Evolutionary conservation across 2,329 filamentous ascomycete species (phyloP), one percentile per base, ranked within the genome.

Genomic region (Paraphoma sp.): DNA sequence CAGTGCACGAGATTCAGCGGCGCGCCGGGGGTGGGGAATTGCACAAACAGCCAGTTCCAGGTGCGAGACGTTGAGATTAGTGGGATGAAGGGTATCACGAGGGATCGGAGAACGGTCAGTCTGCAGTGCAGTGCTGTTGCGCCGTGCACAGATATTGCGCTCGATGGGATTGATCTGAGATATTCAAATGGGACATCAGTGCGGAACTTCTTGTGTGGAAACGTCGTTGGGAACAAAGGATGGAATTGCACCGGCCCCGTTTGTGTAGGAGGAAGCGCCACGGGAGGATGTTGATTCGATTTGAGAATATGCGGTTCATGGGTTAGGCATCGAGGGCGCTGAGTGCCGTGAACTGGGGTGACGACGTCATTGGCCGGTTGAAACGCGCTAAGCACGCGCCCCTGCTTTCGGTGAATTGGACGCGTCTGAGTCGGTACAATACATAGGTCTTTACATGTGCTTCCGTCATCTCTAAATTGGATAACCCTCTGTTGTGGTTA

Each of bases 1-100:
- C 79, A 81, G 57, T 80, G 79, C 57, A 80, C 78, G 1, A 65
- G 68, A 0, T 80, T 76, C 54, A 72, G 54, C 5, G 71, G 72
- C 3, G 70, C 71, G 2, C 62, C 61, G 5, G 64, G 64, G 1
- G 56, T 54, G 1, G 76, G 78, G 0, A 76, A 79, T 45, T 80
- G 77, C 59, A 76, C 74, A 0, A 78, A 74, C 8, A 76, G 71
- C 1, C 63, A 73, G 33, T 81, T 82, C 56, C 71, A 81, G 48
- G 66, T 82, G 18, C 57, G 61, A 2, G 69, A 78, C 47, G 56
- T 80, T 2, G 54, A 51, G 2, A 67, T 74, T 42, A 60, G 63
- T 11, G 68, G 72, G n/a, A 51, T 72, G 42, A 60, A 55, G 14
- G 76, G 77, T 3, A 78, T 68, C 4, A 66, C 64, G 2, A 67